phyloP scores from a whole-genome alignment of 768 basidiomycete species.

The Collybiopsis luxurians region DNA sequence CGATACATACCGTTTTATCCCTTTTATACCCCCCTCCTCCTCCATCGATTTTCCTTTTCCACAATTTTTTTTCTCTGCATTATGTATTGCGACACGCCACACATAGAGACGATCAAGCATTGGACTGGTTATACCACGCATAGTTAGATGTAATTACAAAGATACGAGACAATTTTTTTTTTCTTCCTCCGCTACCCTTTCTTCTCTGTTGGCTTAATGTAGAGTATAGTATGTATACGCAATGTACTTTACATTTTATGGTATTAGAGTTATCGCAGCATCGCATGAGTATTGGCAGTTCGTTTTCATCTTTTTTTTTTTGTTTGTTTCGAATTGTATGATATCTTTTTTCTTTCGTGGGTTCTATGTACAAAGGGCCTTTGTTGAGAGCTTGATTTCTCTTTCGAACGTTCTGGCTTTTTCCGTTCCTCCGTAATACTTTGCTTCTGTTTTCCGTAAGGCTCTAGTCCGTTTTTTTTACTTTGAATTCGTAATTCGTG shows the following conservation, averaged over 20 bases:
- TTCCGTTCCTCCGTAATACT: too few species aligned
- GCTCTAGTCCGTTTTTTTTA: too few species aligned
- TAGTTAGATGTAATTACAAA: too few species aligned
- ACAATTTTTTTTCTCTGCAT: not conserved
- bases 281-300: too few species aligned
- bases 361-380: not conserved
- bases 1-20: conserved; percentile 43
- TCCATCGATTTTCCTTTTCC: not conserved
- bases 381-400: too few species aligned
- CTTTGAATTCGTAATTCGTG: too few species aligned
- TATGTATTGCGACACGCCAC: conserved; percentile 11
- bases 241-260: too few species aligned
- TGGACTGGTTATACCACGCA: conserved; percentile 13
- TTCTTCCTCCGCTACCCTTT: conserved; percentile 10
- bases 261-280: too few species aligned
- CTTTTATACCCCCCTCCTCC: conserved; percentile 13
- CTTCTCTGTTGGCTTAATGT: conserved; percentile 1
- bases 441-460: too few species aligned
- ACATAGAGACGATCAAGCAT: conserved; percentile 18
- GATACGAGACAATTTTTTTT: conserved; percentile 57
- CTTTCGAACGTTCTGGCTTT: too few species aligned
- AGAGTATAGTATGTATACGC: too few species aligned
- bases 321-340: conserved; percentile 13
- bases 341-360: conserved; percentile 7
- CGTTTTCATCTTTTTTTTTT: too few species aligned